phyloP scores from a whole-genome alignment of 345 rosid species.

The Aegle marmelos region DNA sequence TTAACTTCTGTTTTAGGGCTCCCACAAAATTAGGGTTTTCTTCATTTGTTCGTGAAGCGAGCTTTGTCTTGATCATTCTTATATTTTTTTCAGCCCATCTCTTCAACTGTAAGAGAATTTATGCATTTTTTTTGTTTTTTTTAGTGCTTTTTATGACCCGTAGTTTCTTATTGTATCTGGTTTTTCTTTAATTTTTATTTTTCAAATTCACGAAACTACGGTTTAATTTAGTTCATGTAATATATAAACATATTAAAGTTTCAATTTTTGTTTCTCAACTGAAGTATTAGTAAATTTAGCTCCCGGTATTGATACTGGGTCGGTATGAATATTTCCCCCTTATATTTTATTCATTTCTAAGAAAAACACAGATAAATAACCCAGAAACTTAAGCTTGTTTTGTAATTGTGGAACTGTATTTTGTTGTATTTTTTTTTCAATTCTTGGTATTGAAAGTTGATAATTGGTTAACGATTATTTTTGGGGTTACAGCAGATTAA shows the following conservation, averaged over 20 bases:
- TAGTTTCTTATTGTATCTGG: not conserved
- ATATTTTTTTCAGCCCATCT: not conserved
- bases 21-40: not conserved
- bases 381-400: not conserved
- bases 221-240: not conserved
- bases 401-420: no score
- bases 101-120: not conserved
- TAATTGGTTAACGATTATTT: not conserved
- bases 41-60: not conserved
- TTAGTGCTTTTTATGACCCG: not conserved
- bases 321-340: not conserved
- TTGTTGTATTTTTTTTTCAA: not conserved
- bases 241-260: not conserved
- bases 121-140: not conserved
- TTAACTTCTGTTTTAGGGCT: not conserved
- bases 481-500: conserved; percentile 4
- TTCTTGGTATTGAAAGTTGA: not conserved
- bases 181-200: not conserved
- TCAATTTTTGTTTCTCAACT: not conserved
- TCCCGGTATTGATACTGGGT: not conserved
- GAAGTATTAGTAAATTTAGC: not conserved
- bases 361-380: no score
- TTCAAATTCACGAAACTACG: not conserved
- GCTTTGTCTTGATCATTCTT: not conserved
- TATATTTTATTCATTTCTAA: no score